Evolutionary conservation across 345 rosid genomes (phyloP), one percentile per base, ranked within the genome.

Genomic region (Pistacia vera): DNA sequence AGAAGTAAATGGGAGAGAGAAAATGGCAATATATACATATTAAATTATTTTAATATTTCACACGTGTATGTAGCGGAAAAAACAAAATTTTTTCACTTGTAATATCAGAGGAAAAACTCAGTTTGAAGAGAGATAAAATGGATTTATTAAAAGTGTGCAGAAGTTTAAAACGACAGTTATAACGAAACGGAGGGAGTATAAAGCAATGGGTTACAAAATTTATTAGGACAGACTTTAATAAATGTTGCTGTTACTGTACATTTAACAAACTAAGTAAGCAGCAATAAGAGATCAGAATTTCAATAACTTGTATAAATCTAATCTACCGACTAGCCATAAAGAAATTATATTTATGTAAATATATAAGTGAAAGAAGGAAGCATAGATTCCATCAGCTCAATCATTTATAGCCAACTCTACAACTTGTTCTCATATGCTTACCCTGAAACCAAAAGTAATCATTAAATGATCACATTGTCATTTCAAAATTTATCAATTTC

Each of bases 201-300:
- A n/a, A 33, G 52, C 63, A 35, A 64, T 52, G 69, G 76, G 52
- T 28, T 49, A 62, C 68, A 63, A 35, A 48, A n/a, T 63, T 62
- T 73, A 73, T 63, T 74, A 17, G n/a, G 12, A 66, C 1, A 38
- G 28, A 67, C 41, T 52, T 52, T 11, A 74, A 74, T 44, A 74
- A 74, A 69, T 79, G 75, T 48, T 48, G 18, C 25, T 14, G 56
- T 66, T 66, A 78, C 77, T 49, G 75, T 77, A 72, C 77, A 70
- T 74, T 49, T 71, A 62, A 6, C 68, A 44, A 73, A 52, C 55
- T 66, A 5, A 35, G 49, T 33, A 14, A 52, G 17, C n/a, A 30
- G 38, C 16, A 36, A 44, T 33, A 28, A 22, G 16, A 36, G 59
- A 61, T 80, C 74, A 76, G 60, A 76, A 71, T 71, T 71, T 66